Percentiles rank a stretch among this genome's conserved stretches.
Conservation (phyloP, 768 basidiomycete species). For the Collybia sordida region DNA sequence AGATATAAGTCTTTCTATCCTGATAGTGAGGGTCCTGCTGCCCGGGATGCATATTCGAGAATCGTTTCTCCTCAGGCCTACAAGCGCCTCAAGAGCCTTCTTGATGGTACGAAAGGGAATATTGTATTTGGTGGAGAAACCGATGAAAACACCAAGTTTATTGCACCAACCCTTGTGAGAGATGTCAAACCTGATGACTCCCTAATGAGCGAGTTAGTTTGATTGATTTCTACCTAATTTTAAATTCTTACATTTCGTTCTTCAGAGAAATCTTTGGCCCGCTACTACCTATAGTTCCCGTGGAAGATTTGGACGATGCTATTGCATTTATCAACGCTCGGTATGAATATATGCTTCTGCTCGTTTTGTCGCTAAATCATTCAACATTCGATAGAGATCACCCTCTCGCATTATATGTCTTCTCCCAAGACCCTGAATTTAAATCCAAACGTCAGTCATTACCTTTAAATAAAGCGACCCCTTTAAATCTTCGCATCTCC, state of each 20-base stretch:
- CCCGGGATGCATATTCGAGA: slow-evolving; percentile 45
- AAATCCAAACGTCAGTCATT: slow-evolving; percentile 57
- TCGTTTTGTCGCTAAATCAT: not conserved
- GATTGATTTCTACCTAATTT: not conserved
- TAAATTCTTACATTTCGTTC: not conserved
- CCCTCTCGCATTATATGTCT: slow-evolving; percentile 78
- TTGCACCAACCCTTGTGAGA: slow-evolving; percentile 72
- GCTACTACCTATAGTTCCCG: slow-evolving; percentile 70
- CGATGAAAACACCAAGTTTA: slow-evolving; percentile 56
- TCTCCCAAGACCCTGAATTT: slow-evolving; percentile 56
- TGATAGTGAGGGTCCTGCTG: slow-evolving; percentile 42
- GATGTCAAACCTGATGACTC: slow-evolving; percentile 64
- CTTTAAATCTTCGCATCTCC: not conserved
- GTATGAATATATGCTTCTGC: slow-evolving; percentile 29
- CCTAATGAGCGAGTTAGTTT: slow-evolving; percentile 71
- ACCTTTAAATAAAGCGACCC: not conserved
- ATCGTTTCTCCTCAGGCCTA: slow-evolving; percentile 56
- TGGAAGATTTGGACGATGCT: slow-evolving; percentile 69
- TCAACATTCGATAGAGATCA: slow-evolving; percentile 47
- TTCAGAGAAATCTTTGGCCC: slow-evolving; percentile 84
- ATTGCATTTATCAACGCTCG: slow-evolving; percentile 64
- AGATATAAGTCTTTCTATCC: slow-evolving; percentile 61
- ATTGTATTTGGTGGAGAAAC: slow-evolving; percentile 65
- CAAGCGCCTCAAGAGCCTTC: slow-evolving; percentile 55
- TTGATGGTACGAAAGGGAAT: slow-evolving; percentile 67